Conservation (phyloP, 192 early-diverging fungal genomes). For the Backusella psychrophila region DNA sequence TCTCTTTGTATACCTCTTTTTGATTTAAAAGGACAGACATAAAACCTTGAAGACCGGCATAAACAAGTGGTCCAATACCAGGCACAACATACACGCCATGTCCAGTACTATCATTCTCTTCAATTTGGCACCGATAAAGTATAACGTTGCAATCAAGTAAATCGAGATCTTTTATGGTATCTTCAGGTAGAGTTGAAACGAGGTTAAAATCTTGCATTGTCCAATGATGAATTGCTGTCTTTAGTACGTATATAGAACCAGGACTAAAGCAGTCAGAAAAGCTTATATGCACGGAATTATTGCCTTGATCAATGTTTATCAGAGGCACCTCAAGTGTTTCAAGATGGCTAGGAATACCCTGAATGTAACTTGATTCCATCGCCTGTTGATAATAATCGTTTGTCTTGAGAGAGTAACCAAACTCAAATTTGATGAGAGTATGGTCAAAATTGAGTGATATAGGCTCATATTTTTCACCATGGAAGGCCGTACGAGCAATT, state of each 20-base stretch:
- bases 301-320: constrained; percentile 43
- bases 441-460: constrained; percentile 59
- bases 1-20: constrained; percentile 81
- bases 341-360: constrained; percentile 45
- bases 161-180: constrained; percentile 58
- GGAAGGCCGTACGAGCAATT: constrained; percentile 86
- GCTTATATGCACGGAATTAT: constrained; percentile 56
- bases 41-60: constrained; percentile 94
- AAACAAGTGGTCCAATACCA: constrained; percentile 74
- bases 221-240: constrained; percentile 56
- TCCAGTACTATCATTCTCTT: constrained; percentile 81
- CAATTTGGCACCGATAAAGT: constrained; percentile 80
- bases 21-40: constrained; percentile 75
- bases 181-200: constrained; percentile 55
- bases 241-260: constrained; percentile 75
- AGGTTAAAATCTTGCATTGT: constrained; percentile 48
- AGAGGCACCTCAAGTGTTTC: constrained; percentile 50
- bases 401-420: constrained; percentile 56
- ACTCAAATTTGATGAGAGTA: constrained; percentile 49
- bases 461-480: constrained; percentile 36
- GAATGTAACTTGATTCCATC: constrained; percentile 24
- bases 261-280: constrained; percentile 74
- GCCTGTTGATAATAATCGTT: constrained; percentile 27
- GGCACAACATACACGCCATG: constrained; percentile 91
- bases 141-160: constrained; percentile 78